phyloP scores from a whole-genome alignment of 2,329 filamentous ascomycete species.

The Cladosporium sp. region DNA sequence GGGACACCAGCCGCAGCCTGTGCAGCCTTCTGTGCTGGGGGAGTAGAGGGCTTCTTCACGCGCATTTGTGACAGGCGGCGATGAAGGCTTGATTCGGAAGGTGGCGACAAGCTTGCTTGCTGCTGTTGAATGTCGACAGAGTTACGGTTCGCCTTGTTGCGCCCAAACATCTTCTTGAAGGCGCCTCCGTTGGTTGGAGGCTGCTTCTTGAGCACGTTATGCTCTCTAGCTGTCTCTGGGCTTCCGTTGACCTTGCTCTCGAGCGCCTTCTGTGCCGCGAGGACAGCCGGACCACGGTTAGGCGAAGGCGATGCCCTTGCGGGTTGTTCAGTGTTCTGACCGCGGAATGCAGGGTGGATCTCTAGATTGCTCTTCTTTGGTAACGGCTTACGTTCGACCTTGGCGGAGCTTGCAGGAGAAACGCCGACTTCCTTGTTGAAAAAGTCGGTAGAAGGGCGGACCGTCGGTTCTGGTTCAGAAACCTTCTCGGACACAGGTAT shows the following conservation, averaged over 20 bases:
- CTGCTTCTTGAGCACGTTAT: constrained; percentile 34
- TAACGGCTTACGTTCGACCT: constrained; percentile 30
- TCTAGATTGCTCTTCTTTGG: constrained; percentile 24
- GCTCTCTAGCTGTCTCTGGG: constrained; percentile 30
- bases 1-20: constrained; percentile 12
- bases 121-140: constrained; percentile 50
- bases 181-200: constrained; percentile 38
- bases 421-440: constrained; percentile 22
- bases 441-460: constrained; percentile 8
- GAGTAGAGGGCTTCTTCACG: constrained; percentile 28
- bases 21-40: constrained; percentile 20
- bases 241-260: constrained; percentile 24
- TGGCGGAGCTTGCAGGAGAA: constrained; percentile 16
- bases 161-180: constrained; percentile 63
- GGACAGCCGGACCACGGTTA: constrained; percentile 27
- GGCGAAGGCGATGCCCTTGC: constrained; percentile 19
- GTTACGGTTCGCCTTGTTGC: constrained; percentile 45
- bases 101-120: constrained; percentile 24
- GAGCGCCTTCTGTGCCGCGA: constrained; percentile 30
- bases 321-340: constrained; percentile 19
- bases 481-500: constrained; percentile 11
- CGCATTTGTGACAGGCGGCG: constrained; percentile 41
- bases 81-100: constrained; percentile 29
- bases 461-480: constrained; percentile 9
- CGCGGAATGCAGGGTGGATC: constrained; percentile 42